phyloP scores from a whole-genome alignment of 495 filamentous ascomycete genomes.

The Achaetomiella virescens region DNA sequence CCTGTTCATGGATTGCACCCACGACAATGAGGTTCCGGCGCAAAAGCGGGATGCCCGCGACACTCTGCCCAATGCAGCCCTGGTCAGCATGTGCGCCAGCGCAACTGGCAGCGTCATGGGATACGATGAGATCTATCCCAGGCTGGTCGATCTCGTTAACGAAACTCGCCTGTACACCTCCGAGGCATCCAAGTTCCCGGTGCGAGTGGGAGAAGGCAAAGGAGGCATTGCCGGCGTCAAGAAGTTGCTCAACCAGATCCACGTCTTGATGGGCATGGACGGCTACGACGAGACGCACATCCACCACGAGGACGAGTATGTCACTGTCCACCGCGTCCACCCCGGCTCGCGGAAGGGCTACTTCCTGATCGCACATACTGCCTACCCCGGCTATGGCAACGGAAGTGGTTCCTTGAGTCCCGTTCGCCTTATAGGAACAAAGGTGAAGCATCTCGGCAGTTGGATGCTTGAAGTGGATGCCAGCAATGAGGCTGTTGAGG shows the following conservation, averaged over 20 bases:
- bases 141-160: constrained; percentile 79
- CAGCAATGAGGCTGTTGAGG: constrained; percentile 55
- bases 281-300: constrained; percentile 94
- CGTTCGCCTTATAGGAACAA: constrained; percentile 65
- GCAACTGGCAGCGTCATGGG: constrained; percentile 95
- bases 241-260: constrained; percentile 85
- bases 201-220: constrained; percentile 56
- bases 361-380: constrained; percentile 91
- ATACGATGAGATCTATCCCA: constrained; percentile 96
- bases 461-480: constrained; percentile 84
- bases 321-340: constrained; percentile 93
- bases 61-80: constrained; percentile 89
- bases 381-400: constrained; percentile 81
- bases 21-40: constrained; percentile 94
- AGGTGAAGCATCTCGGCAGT: constrained; percentile 73
- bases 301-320: constrained; percentile 90
- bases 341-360: constrained; percentile 85
- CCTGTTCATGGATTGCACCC: constrained; percentile 98
- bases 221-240: constrained; percentile 85
- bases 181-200: constrained; percentile 53
- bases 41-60: constrained; percentile 94
- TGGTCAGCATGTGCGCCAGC: constrained; percentile 92
- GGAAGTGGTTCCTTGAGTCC: constrained; percentile 69
- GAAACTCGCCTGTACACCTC: constrained; percentile 80
- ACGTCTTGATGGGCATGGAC: constrained; percentile 87